These are phyloP conservation scores for Dactylonectria macrodidyma DNA, from an alignment of 2,329 filamentous ascomycete genomes.

Conservation along the genomic window DNA sequence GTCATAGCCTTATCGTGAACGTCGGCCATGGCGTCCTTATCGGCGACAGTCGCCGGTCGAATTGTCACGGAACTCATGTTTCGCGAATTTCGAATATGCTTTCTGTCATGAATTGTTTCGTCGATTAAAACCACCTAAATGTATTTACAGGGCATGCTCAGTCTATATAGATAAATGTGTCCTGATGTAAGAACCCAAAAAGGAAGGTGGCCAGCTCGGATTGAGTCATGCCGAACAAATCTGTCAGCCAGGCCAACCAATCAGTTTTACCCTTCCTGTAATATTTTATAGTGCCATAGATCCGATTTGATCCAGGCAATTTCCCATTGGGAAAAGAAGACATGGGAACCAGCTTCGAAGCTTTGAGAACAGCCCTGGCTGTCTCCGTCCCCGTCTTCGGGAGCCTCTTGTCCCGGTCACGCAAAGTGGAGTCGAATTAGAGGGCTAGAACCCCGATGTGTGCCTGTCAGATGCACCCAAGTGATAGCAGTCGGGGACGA, in stretches of 20 bases:
- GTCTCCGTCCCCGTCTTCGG: not conserved
- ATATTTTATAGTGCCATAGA: not conserved
- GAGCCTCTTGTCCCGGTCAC: not conserved
- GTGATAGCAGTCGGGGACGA: not conserved
- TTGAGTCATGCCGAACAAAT: conserved; percentile 10
- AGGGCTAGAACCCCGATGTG: not conserved
- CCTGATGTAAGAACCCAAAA: not conserved
- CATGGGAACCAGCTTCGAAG: not conserved
- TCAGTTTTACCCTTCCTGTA: not conserved
- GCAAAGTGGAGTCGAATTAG: not conserved
- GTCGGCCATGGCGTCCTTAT: conserved; percentile 36
- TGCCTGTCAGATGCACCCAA: not conserved
- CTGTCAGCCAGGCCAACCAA: not conserved
- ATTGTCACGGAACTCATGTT: conserved; percentile 35
- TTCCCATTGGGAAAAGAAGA: not conserved
- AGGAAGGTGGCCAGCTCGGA: conserved; percentile 3
- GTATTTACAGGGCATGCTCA: not conserved
- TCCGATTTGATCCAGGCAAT: not conserved
- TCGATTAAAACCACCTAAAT: not conserved
- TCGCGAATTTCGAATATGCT: not conserved
- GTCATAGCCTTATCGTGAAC: conserved; percentile 39
- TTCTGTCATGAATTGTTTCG: not conserved
- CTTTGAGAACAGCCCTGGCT: not conserved
- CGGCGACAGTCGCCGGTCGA: conserved; percentile 37
- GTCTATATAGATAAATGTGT: not conserved